Evolutionary conservation across 1,284 basidiomycete species (phyloP).

Genomic region (Malassezia yamatoensis): DNA sequence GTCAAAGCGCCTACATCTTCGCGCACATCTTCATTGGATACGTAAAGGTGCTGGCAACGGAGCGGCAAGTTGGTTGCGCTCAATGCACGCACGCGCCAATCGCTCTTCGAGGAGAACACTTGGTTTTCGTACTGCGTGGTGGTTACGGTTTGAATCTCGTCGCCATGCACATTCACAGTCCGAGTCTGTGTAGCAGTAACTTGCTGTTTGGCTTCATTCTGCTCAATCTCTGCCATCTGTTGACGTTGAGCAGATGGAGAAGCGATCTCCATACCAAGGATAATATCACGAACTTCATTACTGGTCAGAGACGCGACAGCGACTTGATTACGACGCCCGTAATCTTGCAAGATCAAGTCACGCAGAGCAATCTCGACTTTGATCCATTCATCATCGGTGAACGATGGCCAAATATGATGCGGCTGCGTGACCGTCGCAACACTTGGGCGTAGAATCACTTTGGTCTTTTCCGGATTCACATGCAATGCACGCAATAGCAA

Average conservation of each 20-base stretch:
- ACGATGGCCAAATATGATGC: conserved; percentile 91
- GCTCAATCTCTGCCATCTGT: conserved; percentile 98
- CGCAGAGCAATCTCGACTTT: conserved; percentile 91
- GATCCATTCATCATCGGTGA: conserved; percentile 96
- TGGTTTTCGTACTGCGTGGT: conserved; percentile 97
- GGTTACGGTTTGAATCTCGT: conserved; percentile 88
- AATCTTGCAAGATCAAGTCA: conserved; percentile 60
- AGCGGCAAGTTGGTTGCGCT: conserved; percentile 90
- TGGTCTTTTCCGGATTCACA: conserved; percentile 99
- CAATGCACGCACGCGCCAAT: conserved; percentile 95
- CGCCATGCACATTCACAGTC: conserved; percentile 95
- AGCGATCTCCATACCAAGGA: conserved; percentile 70
- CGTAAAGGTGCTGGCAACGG: conserved; percentile 93
- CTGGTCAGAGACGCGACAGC: conserved; percentile 94
- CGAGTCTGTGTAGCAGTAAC: conserved; percentile 93
- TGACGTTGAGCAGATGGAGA: conserved; percentile 75
- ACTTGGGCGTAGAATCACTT: conserved; percentile 54
- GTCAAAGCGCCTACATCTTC: conserved; percentile 89
- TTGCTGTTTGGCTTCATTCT: conserved; percentile 75
- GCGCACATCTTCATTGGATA: conserved; percentile 96
- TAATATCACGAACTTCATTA: conserved; percentile 64
- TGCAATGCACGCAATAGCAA: conserved; percentile 89
- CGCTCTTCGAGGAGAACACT: conserved; percentile 94
- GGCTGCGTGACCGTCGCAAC: conserved; percentile 77
- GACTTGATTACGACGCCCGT: conserved; percentile 97